phyloP scores from a whole-genome alignment of 2,329 filamentous ascomycete species.

The Claviceps sp. region DNA sequence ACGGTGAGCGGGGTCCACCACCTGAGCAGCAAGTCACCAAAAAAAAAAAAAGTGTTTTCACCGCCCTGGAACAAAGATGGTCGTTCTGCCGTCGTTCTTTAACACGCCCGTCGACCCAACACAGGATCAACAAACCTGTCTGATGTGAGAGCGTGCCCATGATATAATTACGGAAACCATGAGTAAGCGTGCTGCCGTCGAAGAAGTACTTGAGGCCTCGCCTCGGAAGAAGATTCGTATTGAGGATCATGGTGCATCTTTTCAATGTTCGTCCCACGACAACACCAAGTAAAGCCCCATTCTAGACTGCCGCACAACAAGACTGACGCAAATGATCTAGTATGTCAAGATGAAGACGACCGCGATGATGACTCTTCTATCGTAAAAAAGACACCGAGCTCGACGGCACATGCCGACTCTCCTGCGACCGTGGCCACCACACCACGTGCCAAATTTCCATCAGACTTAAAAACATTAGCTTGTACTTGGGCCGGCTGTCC shows the following conservation, averaged over 20 bases:
- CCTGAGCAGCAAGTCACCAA: constrained; percentile 8
- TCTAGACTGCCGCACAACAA: too few relatives aligned
- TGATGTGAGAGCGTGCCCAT: neutral
- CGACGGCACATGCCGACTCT: constrained; percentile 18
- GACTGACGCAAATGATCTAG: neutral
- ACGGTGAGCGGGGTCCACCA: neutral
- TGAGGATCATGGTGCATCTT: constrained; percentile 8
- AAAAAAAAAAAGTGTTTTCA: constrained; percentile 17
- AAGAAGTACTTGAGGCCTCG: constrained; percentile 12
- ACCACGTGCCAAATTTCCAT: constrained; percentile 45
- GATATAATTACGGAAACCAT: constrained; percentile 9
- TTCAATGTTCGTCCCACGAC: constrained; percentile 11
- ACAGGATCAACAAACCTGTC: neutral
- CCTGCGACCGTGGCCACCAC: constrained; percentile 22
- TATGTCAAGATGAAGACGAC: constrained; percentile 5
- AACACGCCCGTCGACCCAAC: neutral
- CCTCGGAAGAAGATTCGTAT: constrained; percentile 15
- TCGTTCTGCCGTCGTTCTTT: constrained; percentile 18
- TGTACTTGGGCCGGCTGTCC: constrained; percentile 63
- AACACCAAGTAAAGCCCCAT: neutral
- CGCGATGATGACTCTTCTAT: constrained; percentile 21
- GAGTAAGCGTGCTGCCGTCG: constrained; percentile 20
- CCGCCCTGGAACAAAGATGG: constrained; percentile 19
- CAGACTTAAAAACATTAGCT: constrained; percentile 60
- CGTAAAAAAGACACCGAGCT: constrained; percentile 19